These are phyloP conservation scores for Eremomyces bilateralis DNA, from an alignment of 495 filamentous ascomycete genomes.

Conservation along the genomic window DNA sequence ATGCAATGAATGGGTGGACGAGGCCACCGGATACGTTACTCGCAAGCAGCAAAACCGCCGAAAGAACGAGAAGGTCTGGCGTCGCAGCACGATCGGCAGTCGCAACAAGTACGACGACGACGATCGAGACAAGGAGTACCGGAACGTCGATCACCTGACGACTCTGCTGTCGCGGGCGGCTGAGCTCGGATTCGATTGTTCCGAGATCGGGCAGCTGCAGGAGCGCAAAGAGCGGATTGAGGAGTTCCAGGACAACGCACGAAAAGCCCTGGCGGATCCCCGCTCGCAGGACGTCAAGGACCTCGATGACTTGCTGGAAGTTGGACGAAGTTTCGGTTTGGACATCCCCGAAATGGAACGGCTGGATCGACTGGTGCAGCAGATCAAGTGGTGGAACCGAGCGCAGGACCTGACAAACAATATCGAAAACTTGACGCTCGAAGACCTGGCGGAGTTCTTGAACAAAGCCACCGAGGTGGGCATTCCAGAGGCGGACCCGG, in stretches of 20 bases:
- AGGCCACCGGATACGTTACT: conserved; percentile 89
- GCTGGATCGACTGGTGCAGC: conserved; percentile 57
- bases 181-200: conserved; percentile 79
- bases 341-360: conserved; percentile 84
- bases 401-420: conserved; percentile 19
- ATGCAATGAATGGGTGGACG: conserved; percentile 96
- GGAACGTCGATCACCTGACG: conserved; percentile 76
- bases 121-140: conserved; percentile 71
- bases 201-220: conserved; percentile 69
- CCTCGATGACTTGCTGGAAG: conserved; percentile 77
- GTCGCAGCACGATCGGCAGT: conserved; percentile 34
- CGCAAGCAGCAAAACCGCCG: conserved; percentile 96
- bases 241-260: conserved; percentile 64
- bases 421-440: conserved; percentile 24
- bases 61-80: conserved; percentile 90
- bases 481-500: conserved; percentile 56
- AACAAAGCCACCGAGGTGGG: conserved; percentile 50
- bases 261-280: conserved; percentile 39
- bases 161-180: conserved; percentile 69
- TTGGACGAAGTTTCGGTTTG: conserved; percentile 74
- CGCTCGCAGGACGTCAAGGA: conserved; percentile 32
- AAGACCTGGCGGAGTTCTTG: conserved; percentile 61
- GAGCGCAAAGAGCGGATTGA: conserved; percentile 77
- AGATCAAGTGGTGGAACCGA: conserved; percentile 74
- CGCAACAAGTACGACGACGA: conserved; percentile 56